Conservation (phyloP, 2,329 filamentous ascomycete species). For the Apiospora arundinis region DNA sequence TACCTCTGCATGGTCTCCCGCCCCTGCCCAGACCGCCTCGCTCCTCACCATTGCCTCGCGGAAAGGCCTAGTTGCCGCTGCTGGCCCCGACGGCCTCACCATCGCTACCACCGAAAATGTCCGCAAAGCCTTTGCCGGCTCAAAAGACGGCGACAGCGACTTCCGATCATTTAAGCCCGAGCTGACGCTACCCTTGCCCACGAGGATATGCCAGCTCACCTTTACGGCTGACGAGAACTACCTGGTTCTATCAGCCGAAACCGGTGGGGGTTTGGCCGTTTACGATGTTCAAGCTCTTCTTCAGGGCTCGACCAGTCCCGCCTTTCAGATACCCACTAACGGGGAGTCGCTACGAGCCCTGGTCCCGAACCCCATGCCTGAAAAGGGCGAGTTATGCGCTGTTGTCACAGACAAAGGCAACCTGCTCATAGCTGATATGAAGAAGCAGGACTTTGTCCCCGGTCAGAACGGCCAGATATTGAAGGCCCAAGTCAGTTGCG, state of each 20-base stretch:
- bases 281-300: conserved; percentile 77
- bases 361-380: conserved; percentile 78
- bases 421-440: conserved; percentile 82
- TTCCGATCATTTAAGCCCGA: conserved; percentile 76
- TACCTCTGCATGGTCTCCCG: conserved; percentile 77
- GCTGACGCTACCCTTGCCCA: conserved; percentile 72
- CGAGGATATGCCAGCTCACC: conserved; percentile 83
- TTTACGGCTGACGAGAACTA: conserved; percentile 92
- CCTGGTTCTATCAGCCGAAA: conserved; percentile 81
- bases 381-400: conserved; percentile 77
- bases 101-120: conserved; percentile 80
- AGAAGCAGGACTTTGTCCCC: conserved; percentile 63
- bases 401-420: conserved; percentile 82
- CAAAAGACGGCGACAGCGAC: conserved; percentile 66
- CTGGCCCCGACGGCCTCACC: conserved; percentile 79
- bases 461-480: conserved; percentile 67
- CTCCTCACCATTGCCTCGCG: conserved; percentile 83
- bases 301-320: conserved; percentile 69
- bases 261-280: conserved; percentile 80
- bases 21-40: conserved; percentile 79
- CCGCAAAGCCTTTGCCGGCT: conserved; percentile 73
- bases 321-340: conserved; percentile 80
- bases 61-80: conserved; percentile 84
- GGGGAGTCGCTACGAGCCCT: conserved; percentile 75
- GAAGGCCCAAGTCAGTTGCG: conserved; percentile 78